Evolutionary conservation across 345 rosid species (phyloP), one percentile per base, ranked within the genome.

Genomic region (Eucalyptus polyanthemos): DNA sequence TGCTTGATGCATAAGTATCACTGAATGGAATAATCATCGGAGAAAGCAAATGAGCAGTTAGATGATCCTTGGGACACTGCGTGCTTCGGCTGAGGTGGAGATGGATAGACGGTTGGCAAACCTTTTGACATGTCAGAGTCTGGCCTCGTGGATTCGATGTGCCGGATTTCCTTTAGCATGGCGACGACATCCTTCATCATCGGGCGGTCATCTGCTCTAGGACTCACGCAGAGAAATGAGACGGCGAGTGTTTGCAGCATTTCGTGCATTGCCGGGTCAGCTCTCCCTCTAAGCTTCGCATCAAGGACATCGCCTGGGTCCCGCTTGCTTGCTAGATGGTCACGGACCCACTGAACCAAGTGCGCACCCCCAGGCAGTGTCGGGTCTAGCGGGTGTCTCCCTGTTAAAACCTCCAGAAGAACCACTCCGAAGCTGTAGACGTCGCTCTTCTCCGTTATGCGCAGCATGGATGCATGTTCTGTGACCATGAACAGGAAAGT

Each of bases 311-410:
- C 99, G 50, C 50, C 92, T 4, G 98, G 96, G 88, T 93, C 95
- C 90, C 87, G 93, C 91, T 95, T 96, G 86, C 91, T 93, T 24
- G 95, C 95, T 51, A 94, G 92, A 88, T 97, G 98, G 90, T 95
- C 98, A 69, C 94, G 92, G 25, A 94, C 98, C 99, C 99, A 97
- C 87, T 97, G 97, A 88, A 96, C 98, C 93, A 97, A 91, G 90
- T 94, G 94, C 69, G 97, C 94, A 89, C 98, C 97, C 24, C 97
- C 95, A 2, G 98, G 96, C 92, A 97, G 92, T 67, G 95, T 95
- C 76, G 99, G 98, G 91, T 97, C 99, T 56, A 97, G 87, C 49
- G 99, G 99, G 91, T 97, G 99, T 90, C 97, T 94, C 62, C 99
- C 99, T 25, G 97, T 96, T 91, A 97, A 90, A 25, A 98, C 96